These are phyloP conservation scores for Cucurbitaria berberidis DNA, from an alignment of 2,329 filamentous ascomycete species.

Conservation along the genomic window DNA sequence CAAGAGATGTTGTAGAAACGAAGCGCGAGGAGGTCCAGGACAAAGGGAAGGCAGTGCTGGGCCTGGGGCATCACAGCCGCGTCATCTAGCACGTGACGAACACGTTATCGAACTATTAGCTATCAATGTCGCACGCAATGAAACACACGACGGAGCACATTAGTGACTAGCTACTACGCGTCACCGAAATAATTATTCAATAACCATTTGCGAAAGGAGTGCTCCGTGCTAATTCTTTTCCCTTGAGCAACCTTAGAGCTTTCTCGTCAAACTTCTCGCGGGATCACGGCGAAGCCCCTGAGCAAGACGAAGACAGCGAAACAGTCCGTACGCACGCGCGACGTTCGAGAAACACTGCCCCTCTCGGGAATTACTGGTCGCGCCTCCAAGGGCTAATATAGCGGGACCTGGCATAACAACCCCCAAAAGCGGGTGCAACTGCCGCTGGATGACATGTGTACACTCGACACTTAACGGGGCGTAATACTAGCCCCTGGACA, in stretches of 20 bases:
- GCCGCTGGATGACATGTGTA: background rate
- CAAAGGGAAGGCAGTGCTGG: slow-evolving; percentile 19
- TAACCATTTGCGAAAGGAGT: background rate
- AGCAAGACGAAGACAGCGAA: background rate
- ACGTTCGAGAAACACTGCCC: background rate
- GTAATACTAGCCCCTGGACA: background rate
- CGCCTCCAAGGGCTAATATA: background rate
- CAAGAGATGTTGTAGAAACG: slow-evolving; percentile 17
- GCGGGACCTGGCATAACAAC: background rate
- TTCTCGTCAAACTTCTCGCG: background rate
- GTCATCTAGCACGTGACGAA: slow-evolving; percentile 19
- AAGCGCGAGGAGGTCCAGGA: slow-evolving; percentile 14
- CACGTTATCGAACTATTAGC: slow-evolving; percentile 4
- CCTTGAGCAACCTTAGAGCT: background rate
- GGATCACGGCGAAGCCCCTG: too few relatives aligned
- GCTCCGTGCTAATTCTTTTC: too few relatives aligned
- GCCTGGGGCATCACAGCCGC: slow-evolving; percentile 19
- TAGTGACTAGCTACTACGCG: background rate
- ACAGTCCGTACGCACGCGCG: background rate
- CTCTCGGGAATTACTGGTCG: background rate
- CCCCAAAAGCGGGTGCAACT: background rate
- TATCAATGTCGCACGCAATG: slow-evolving; percentile 13
- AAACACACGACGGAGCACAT: slow-evolving; percentile 11
- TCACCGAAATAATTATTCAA: background rate
- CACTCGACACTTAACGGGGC: too few relatives aligned